These are phyloP conservation scores for Botrytis paeoniae DNA, from an alignment of 2,329 filamentous ascomycete species.

Conservation along the genomic window DNA sequence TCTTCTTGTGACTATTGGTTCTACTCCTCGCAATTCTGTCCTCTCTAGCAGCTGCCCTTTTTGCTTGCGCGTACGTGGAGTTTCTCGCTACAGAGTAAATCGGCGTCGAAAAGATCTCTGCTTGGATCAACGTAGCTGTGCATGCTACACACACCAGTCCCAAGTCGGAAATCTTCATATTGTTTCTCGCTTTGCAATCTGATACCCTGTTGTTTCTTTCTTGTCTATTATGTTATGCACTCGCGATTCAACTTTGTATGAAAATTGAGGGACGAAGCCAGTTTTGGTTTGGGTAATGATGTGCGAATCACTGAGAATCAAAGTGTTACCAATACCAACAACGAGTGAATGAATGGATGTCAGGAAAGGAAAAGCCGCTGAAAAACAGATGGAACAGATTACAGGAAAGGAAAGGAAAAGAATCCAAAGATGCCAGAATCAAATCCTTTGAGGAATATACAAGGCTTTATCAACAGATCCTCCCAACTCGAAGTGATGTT, in stretches of 20 bases:
- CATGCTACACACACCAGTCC: slow-evolving; percentile 10
- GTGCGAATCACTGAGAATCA: background rate
- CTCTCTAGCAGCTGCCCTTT: background rate
- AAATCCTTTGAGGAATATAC: background rate
- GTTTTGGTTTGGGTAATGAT: background rate
- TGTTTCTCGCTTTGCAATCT: background rate
- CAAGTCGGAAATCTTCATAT: slow-evolving; percentile 8
- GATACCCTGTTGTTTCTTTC: background rate
- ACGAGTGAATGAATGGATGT: background rate
- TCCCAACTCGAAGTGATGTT: background rate
- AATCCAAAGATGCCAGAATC: background rate
- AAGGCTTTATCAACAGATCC: background rate
- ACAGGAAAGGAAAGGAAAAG: background rate
- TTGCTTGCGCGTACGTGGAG: slow-evolving; percentile 3
- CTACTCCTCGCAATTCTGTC: slow-evolving; percentile 5
- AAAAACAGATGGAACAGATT: background rate
- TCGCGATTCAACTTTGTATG: background rate
- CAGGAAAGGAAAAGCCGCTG: background rate
- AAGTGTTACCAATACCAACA: background rate
- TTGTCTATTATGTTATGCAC: background rate
- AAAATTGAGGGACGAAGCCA: background rate
- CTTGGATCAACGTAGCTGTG: slow-evolving; percentile 3
- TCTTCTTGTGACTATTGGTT: slow-evolving; percentile 10
- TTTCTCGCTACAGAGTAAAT: slow-evolving; percentile 17
- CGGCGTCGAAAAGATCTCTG: background rate